Evolutionary conservation across 2,329 filamentous ascomycete genomes (phyloP).

Genomic region (Teratosphaeriaceae sp.): DNA sequence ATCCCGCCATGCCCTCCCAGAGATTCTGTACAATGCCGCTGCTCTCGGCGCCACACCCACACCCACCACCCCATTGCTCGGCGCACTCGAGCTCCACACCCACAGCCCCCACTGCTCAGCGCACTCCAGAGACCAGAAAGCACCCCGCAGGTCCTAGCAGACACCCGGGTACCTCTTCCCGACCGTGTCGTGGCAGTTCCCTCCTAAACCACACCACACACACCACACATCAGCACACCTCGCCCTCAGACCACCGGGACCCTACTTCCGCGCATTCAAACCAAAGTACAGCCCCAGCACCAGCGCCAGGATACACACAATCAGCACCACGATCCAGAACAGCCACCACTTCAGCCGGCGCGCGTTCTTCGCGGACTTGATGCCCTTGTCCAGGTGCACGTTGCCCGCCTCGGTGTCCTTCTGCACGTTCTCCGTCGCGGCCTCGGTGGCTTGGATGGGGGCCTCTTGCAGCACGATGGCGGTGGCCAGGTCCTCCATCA

Average conservation of each 20-base stretch:
- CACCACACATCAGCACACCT: neutral
- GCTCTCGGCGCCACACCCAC: too few species aligned
- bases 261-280: constrained; percentile 12
- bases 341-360: constrained; percentile 81
- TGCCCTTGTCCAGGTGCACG: constrained; percentile 61
- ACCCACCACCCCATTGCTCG: too few species aligned
- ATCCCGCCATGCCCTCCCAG: neutral
- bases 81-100: too few species aligned
- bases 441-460: constrained; percentile 55
- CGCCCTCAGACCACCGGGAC: neutral
- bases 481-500: constrained; percentile 70
- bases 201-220: neutral
- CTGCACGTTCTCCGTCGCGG: constrained; percentile 59
- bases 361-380: constrained; percentile 57
- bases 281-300: constrained; percentile 45
- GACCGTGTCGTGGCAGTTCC: neutral
- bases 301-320: constrained; percentile 44
- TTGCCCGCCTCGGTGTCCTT: constrained; percentile 64
- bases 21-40: too few species aligned
- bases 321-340: constrained; percentile 49
- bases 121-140: too few species aligned
- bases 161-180: neutral
- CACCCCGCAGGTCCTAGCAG: too few species aligned
- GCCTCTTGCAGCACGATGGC: constrained; percentile 66
- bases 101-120: too few species aligned